These are phyloP conservation scores for Hypoxylon sp. DNA, from an alignment of 2,329 filamentous ascomycete species.

Conservation along the genomic window DNA sequence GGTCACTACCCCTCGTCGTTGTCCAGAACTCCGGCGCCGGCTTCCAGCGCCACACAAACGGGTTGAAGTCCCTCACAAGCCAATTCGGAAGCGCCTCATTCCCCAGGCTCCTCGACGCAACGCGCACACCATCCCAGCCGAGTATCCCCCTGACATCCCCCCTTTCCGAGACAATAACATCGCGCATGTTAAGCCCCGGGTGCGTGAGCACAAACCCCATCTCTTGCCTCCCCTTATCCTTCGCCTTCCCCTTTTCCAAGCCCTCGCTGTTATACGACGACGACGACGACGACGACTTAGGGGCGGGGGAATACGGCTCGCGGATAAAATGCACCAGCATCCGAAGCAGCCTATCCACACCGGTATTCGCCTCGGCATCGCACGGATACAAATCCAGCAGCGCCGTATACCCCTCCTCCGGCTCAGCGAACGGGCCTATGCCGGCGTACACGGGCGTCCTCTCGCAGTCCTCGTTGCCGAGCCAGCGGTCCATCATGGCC, in stretches of 20 bases:
- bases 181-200: conserved; percentile 46
- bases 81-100: conserved; percentile 49
- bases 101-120: conserved; percentile 46
- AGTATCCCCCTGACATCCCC: conserved; percentile 46
- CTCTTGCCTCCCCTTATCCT: not conserved
- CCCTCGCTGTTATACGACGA: not conserved
- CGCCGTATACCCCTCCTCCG: conserved; percentile 40
- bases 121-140: conserved; percentile 48
- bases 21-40: conserved; percentile 40
- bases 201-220: conserved; percentile 49
- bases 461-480: conserved; percentile 39
- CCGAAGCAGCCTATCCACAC: conserved; percentile 44
- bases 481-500: conserved; percentile 49
- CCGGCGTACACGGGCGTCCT: conserved; percentile 34
- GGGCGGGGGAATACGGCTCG: conserved; percentile 39
- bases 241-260: conserved; percentile 9
- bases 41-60: conserved; percentile 46
- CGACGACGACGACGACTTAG: not conserved
- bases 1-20: conserved; percentile 1
- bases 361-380: conserved; percentile 28
- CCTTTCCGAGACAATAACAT: conserved; percentile 48
- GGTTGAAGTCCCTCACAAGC: conserved; percentile 50
- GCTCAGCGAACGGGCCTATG: conserved; percentile 38
- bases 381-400: conserved; percentile 41
- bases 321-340: conserved; percentile 42